Conservation (phyloP, 2,329 filamentous ascomycete genomes). For the Zelopaecilomyces penicillatus region DNA sequence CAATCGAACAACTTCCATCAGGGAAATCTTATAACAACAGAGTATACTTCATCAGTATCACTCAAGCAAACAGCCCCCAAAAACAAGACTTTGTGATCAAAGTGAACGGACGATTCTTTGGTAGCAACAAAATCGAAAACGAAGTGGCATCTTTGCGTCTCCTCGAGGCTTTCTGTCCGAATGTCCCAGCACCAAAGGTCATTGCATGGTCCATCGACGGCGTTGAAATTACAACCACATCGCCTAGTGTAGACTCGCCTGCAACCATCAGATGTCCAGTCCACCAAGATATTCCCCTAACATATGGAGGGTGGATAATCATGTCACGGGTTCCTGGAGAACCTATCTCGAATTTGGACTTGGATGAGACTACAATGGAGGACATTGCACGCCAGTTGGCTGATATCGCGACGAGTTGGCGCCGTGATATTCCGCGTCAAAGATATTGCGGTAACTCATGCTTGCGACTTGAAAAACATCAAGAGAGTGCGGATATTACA, state of each 20-base stretch:
- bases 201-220: slow-evolving; percentile 16
- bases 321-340: slow-evolving; percentile 10
- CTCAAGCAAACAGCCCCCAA: background rate
- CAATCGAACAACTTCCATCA: slow-evolving; percentile 5
- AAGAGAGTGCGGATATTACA: background rate
- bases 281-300: background rate
- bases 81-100: slow-evolving; percentile 13
- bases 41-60: slow-evolving; percentile 13
- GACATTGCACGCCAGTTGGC: slow-evolving; percentile 12
- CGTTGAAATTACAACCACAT: background rate
- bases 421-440: slow-evolving; percentile 11
- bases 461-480: background rate
- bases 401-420: slow-evolving; percentile 10
- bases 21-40: slow-evolving; percentile 16
- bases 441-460: slow-evolving; percentile 9
- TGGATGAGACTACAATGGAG: slow-evolving; percentile 6
- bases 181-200: slow-evolving; percentile 11
- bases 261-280: background rate
- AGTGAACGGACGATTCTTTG: slow-evolving; percentile 15
- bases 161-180: slow-evolving; percentile 11
- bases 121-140: slow-evolving; percentile 14
- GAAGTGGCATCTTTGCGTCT: slow-evolving; percentile 14
- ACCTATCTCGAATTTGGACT: slow-evolving; percentile 6
- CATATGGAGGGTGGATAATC: slow-evolving; percentile 15
- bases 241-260: background rate